These are phyloP conservation scores for Thuja plicata DNA, from an alignment of 83 land plant genomes.

Conservation along the genomic window DNA sequence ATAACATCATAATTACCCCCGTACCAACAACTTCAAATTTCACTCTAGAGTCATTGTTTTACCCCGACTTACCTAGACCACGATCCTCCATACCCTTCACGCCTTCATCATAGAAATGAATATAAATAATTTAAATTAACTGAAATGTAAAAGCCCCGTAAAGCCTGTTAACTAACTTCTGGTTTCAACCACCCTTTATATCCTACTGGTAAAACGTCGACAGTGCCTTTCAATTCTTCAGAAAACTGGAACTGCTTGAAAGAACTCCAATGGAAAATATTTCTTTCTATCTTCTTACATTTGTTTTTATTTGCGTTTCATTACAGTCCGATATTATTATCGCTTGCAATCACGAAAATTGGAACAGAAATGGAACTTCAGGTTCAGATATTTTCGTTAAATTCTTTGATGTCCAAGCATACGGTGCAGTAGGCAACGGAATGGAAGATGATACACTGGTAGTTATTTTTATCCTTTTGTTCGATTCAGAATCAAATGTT, in stretches of 20 bases:
- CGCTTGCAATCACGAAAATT: background rate
- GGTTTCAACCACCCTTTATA: background rate
- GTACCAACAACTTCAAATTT: too few relatives aligned
- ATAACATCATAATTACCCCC: too few relatives aligned
- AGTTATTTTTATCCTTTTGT: background rate
- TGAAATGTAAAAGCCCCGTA: background rate
- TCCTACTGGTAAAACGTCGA: too few relatives aligned
- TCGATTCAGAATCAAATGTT: background rate
- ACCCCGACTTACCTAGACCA: too few relatives aligned
- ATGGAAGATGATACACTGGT: background rate
- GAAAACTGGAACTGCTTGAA: background rate
- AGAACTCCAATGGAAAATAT: background rate
- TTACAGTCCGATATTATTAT: background rate
- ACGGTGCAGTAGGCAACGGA: conserved; percentile 6
- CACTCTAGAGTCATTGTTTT: too few relatives aligned
- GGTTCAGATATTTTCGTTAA: background rate
- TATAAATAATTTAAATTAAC: too few relatives aligned
- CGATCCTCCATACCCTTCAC: too few relatives aligned
- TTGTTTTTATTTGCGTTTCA: too few relatives aligned
- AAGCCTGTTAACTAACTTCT: background rate
- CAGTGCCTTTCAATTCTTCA: too few relatives aligned
- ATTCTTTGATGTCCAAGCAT: background rate
- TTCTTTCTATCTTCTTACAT: background rate
- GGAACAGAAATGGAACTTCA: background rate
- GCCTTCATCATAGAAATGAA: too few relatives aligned